Conservation (phyloP, 768 basidiomycete species). For the Mycena olivaceomarginata region DNA sequence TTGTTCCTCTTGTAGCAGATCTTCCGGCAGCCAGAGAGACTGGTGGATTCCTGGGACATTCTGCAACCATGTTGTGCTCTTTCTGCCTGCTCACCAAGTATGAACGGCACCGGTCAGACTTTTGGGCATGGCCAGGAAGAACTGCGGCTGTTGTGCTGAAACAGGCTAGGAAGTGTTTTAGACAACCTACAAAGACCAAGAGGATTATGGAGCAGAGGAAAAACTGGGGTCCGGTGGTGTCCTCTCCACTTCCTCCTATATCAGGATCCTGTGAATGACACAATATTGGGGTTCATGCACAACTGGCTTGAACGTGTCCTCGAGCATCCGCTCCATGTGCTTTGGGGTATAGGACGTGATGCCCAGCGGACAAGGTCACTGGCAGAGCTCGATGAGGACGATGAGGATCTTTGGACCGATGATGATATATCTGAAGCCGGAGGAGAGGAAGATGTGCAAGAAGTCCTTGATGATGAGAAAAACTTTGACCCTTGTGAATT, state of each 20-base stretch:
- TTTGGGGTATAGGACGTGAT: slow-evolving; percentile 39
- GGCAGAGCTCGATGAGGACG: slow-evolving; percentile 28
- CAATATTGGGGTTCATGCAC: slow-evolving; percentile 17
- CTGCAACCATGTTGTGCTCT: slow-evolving; percentile 44
- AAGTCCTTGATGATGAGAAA: neutral
- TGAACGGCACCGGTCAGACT: slow-evolving; percentile 42
- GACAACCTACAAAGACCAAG: slow-evolving; percentile 26
- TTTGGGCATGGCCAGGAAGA: slow-evolving; percentile 34
- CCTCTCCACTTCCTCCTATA: slow-evolving; percentile 42
- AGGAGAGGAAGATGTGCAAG: slow-evolving; percentile 20
- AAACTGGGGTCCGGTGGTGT: slow-evolving; percentile 44
- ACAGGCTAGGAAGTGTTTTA: slow-evolving; percentile 41
- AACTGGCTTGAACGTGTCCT: slow-evolving; percentile 26
- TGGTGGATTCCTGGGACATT: slow-evolving; percentile 41
- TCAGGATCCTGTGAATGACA: slow-evolving; percentile 41
- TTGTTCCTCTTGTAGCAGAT: slow-evolving; percentile 45
- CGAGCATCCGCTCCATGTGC: slow-evolving; percentile 25
- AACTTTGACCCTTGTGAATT: slow-evolving; percentile 4
- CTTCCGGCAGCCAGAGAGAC: slow-evolving; percentile 41
- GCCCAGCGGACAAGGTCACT: slow-evolving; percentile 25
- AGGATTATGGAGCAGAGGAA: slow-evolving; percentile 10
- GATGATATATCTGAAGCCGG: slow-evolving; percentile 37
- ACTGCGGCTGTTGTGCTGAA: slow-evolving; percentile 32
- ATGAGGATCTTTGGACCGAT: slow-evolving; percentile 37
- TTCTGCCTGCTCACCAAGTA: slow-evolving; percentile 37